Evolutionary conservation across 2,329 filamentous ascomycete species (phyloP), one percentile per base, ranked within the genome.

Genomic region (Cadophora sp.): DNA sequence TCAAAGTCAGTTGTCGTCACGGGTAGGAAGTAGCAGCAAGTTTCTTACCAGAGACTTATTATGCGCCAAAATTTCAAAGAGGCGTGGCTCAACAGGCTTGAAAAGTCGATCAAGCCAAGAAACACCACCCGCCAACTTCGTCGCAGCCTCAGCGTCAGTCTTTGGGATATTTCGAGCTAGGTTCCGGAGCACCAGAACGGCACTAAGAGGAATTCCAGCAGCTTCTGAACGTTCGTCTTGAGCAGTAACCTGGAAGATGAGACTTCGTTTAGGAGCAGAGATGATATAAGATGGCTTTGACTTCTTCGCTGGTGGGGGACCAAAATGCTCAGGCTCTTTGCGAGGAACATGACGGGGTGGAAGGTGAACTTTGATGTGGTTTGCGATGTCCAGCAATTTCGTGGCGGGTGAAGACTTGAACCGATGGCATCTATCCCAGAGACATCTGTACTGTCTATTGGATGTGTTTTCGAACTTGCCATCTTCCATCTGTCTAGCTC

Each of bases 151-250:
- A 0, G 84, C 82, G 62, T 87, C 84, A 9, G 86, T 89, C 82
- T 89, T 89, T 74, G 84, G 80, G 22, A 89, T 82, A 74, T 91
- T 92, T 71, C 84, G 85, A 14, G 92, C 92, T 69, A 96, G 87
- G 77, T 96, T 96, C 34, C 92, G 87, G 56, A 96, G 84, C 43
- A 96, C 91, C 31, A 95, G 83, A 16, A 91, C 89, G 2, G 91
- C 91, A 65, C 91, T 92, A 7, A 95, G 83, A n/a, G 92, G 91
- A 43, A 95, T 89, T 5, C 92, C 92, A 0, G 90, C 91, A 2
- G 92, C 90, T 75, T 93, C 86, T 2, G 84, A 81, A 5, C 84
- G 80, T 9, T 83, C 83, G 69, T 88, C 86, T 46, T 83, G 83
- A 55, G 83, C 78, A 4, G 88, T 91, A 75, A 88, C 84, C 69